Evolutionary conservation across 2,329 filamentous ascomycete species (phyloP), one percentile per base, ranked within the genome.

Genomic region (Fusarium floridanum): DNA sequence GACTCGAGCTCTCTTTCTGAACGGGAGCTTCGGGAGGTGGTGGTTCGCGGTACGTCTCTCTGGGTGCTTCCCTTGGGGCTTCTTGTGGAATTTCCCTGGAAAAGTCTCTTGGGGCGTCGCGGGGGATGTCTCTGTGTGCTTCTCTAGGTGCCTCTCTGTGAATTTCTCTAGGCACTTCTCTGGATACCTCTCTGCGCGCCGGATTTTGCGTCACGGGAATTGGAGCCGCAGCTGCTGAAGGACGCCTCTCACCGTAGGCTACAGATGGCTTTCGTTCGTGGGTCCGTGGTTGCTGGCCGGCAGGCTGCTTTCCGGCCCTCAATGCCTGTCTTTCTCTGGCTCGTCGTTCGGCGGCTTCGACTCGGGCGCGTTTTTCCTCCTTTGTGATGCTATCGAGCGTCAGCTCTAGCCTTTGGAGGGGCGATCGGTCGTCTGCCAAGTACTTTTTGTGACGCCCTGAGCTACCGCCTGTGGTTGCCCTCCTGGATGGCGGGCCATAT

Each of bases 301-400:
- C 64, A 34, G 76, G 72, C 36, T 71, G 77, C 50, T 72, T 74
- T 73, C 77, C 76, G 60, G 82, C 76, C 75, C 78, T 81, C 27
- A 84, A 82, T 41, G 87, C 87, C 14, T 85, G 86, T 76, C 87
- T 88, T 79, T 96, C 92, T 76, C 91, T 90, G 20, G 92, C 89
- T 50, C 90, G 89, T 76, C 91, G 88, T 82, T 98, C 96, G 7
- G 95, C 95, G 78, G 96, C 93, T 80, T 95, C 90, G 6, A 96
- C 91, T 56, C 94, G 90, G 10, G 95, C 95, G 74, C 96, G 90
- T 83, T 97, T 97, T 83, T 98, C 95, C 84, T 98, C 95, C 82
- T 98, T 98, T 82, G 94, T 98, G 83, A 98, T 96, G 84, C 94
- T 95, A 82, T 93, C 93, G 79, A 98, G 89, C 78, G 94, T 97